Percentiles rank a stretch among this genome's conserved stretches.
Evolutionary conservation across 129 eudicot genomes (phyloP).

Genomic region (Saussurea involucrata): DNA sequence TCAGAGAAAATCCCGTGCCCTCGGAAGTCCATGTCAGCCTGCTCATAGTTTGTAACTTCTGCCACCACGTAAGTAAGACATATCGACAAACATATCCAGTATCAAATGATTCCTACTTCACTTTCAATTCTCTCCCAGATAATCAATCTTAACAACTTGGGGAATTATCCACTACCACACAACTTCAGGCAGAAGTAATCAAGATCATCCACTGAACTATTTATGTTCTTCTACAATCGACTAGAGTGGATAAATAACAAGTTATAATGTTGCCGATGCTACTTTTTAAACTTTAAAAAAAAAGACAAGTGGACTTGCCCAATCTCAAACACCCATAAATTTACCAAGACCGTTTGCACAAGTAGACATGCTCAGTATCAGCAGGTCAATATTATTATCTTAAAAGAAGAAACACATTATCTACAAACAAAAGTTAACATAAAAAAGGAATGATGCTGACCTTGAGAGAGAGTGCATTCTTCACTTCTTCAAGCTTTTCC

Average conservation of each 20-base stretch:
- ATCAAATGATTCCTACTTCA: slow-evolving; percentile 6
- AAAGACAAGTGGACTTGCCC: not conserved
- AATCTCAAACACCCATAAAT: not conserved
- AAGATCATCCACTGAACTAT: not conserved
- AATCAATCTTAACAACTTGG: not conserved
- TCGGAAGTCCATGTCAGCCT: slow-evolving; percentile 85
- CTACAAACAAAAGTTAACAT: not conserved
- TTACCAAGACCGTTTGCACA: not conserved
- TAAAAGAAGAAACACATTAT: not conserved
- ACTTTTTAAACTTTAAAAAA: not conserved
- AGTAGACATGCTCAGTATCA: not conserved
- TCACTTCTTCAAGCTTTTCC: slow-evolving; percentile 66
- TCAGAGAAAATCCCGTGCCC: slow-evolving; percentile 75
- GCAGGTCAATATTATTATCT: not conserved
- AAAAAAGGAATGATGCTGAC: slow-evolving; percentile 42
- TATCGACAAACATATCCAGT: slow-evolving; percentile 66
- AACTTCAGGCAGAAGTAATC: too few species aligned
- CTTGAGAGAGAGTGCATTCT: slow-evolving; percentile 72
- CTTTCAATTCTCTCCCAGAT: not conserved
- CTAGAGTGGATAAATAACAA: not conserved
- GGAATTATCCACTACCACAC: not conserved
- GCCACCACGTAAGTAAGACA: slow-evolving; percentile 96
- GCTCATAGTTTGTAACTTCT: slow-evolving; percentile 92
- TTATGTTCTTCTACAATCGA: not conserved
- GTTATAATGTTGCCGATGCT: not conserved